phyloP scores from a whole-genome alignment of 805 yeast genomes.

The Suhomyces pyralidae region DNA sequence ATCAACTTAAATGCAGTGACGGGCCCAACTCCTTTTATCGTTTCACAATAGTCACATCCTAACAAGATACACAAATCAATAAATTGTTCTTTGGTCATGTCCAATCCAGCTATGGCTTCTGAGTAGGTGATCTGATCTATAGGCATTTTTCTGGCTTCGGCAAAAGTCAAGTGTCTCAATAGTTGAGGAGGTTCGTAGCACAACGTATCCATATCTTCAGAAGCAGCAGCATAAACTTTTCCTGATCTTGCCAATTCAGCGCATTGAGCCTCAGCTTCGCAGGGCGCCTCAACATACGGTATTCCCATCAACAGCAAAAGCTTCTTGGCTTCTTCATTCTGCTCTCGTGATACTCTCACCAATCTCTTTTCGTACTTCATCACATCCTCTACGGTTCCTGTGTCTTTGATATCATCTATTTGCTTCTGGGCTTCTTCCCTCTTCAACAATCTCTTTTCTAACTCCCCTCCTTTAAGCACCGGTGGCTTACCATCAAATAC shows the following conservation, averaged over 20 bases:
- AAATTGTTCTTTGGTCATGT: constrained; percentile 68
- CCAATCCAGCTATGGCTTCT: constrained; percentile 72
- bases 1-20: constrained; percentile 88
- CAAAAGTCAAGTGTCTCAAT: constrained; percentile 85
- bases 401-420: constrained; percentile 71
- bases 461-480: constrained; percentile 85
- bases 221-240: constrained; percentile 94
- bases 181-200: constrained; percentile 85
- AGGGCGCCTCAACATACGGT: constrained; percentile 90
- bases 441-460: constrained; percentile 76
- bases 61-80: constrained; percentile 88
- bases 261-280: constrained; percentile 99
- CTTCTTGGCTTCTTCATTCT: constrained; percentile 89
- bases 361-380: constrained; percentile 79
- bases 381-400: constrained; percentile 75
- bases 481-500: constrained; percentile 99
- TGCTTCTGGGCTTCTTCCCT: constrained; percentile 81
- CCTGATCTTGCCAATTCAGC: constrained; percentile 88
- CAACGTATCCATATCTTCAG: constrained; percentile 98
- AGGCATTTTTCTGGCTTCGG: constrained; percentile 92
- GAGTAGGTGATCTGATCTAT: constrained; percentile 75
- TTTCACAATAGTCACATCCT: constrained; percentile 97
- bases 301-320: constrained; percentile 88
- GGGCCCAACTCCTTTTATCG: constrained; percentile 94
- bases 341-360: constrained; percentile 84